Percentiles rank a stretch among this genome's conserved stretches.
phyloP scores from a whole-genome alignment of 768 basidiomycete genomes.

The Psilocybe azurescens region DNA sequence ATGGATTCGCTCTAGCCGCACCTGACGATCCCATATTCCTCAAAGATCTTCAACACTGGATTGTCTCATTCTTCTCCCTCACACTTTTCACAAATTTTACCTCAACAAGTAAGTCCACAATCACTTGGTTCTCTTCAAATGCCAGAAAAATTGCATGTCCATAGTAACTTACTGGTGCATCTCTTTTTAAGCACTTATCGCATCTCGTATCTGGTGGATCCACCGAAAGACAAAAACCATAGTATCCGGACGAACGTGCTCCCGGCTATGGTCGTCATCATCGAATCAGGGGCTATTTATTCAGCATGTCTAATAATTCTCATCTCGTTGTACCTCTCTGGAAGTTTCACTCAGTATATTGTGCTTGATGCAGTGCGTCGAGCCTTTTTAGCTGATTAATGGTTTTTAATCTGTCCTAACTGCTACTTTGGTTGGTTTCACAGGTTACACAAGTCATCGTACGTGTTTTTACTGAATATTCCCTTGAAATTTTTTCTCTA shows the following conservation, averaged over 20 bases:
- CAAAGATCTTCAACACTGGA: background rate
- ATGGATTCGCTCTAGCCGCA: background rate
- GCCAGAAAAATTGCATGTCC: too few species aligned
- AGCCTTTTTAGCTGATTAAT: too few species aligned
- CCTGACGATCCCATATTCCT: background rate
- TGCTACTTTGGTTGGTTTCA: too few species aligned
- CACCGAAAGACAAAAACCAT: background rate
- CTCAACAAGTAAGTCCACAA: background rate
- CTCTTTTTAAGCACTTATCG: background rate
- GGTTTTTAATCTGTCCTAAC: too few species aligned
- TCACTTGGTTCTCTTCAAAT: too few species aligned
- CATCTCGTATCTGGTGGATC: background rate
- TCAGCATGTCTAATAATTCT: background rate
- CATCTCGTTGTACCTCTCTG: background rate
- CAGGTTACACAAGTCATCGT: background rate
- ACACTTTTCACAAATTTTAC: background rate
- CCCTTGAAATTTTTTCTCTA: too few species aligned
- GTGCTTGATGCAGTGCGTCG: background rate
- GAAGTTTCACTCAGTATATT: background rate
- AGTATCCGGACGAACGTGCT: background rate
- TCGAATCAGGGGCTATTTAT: conserved; percentile 1
- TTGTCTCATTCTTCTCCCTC: conserved; percentile 1
- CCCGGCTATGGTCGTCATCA: background rate
- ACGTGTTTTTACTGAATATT: background rate
- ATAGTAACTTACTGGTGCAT: too few species aligned